Percentiles rank a stretch among this genome's conserved stretches.
phyloP scores from a whole-genome alignment of 1,139 yeast species.

The Meyerozyma guilliermondii region DNA sequence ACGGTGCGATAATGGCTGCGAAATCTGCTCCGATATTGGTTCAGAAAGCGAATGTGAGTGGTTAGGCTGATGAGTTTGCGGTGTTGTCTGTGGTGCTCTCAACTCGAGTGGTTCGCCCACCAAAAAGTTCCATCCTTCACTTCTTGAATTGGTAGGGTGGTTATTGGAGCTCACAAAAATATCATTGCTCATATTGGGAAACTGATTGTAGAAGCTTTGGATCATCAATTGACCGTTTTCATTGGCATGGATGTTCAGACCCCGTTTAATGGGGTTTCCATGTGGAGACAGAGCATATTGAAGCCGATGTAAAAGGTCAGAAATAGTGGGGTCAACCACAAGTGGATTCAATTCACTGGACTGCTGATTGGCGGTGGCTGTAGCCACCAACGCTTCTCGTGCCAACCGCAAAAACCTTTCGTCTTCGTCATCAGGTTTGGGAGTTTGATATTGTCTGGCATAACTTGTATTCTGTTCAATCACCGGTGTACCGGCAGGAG shows the following conservation, averaged over 20 bases:
- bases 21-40: too few relatives aligned
- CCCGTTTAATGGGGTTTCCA: slow-evolving; percentile 39
- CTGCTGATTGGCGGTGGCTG: slow-evolving; percentile 3
- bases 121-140: slow-evolving; percentile 34
- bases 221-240: slow-evolving; percentile 41
- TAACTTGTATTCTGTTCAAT: neutral
- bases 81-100: slow-evolving; percentile 7
- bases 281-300: slow-evolving; percentile 55
- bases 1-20: too few relatives aligned
- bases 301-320: slow-evolving; percentile 44
- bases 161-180: slow-evolving; percentile 18
- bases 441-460: neutral
- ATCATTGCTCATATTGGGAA: slow-evolving; percentile 42
- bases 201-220: slow-evolving; percentile 37
- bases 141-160: slow-evolving; percentile 14
- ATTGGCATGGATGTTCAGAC: slow-evolving; percentile 32
- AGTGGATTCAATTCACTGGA: neutral
- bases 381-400: slow-evolving; percentile 14
- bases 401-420: slow-evolving; percentile 14
- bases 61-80: neutral
- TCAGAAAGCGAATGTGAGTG: too few relatives aligned
- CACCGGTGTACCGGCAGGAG: neutral
- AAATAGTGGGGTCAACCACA: slow-evolving; percentile 49
- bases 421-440: slow-evolving; percentile 9
- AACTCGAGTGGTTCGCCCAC: slow-evolving; percentile 22